Base-by-base conservation (phyloP, 1,284 basidiomycete species). In the Cerioporus squamosus region DNA sequence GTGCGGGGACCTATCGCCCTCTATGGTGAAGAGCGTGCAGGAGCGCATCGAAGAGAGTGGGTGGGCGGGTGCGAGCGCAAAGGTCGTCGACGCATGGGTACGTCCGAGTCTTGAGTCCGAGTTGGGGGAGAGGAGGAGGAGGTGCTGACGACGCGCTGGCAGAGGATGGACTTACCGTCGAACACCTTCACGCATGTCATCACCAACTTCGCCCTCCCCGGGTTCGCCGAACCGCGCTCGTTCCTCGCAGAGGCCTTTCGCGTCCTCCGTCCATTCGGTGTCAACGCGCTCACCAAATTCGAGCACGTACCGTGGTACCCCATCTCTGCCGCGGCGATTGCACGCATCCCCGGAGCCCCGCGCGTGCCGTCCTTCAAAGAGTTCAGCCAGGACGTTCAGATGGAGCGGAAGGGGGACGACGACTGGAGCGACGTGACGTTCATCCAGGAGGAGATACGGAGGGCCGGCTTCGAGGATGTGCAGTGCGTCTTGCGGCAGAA, bases 31-130 rank as follows among this genome's bases (percentile, higher is more conserved):
- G 51, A 31, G 40, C 42, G 42, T 53, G n/a, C 29, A 48, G 23
- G 51, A 22, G 22, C 56, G 56, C 46, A 53, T 58, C 29, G 46
- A 49, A 23, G n/a, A 40, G 51, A 58, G 42, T 22, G 51, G 46
- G 2, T 58, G 56, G 56, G n/a, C 23, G 20, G 44, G 40, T 4
- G 42, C 42, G 18, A 38, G 22, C 26, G 45, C 51, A 7, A 47
- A 48, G 46, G 40, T 58, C 22, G 24, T 58, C 23, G 56, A 58
- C 31, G 56, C 56, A n/a, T 47, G 38, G 51, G 56, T 58, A 46
- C 18, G 55, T 46, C 15, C 39, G 24, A 20, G 20, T 26, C 22
- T 38, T 42, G 8, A 48, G 17, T 14, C 31, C 15, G 40, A 20
- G 18, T 39, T 14, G 15, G 5, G 38, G 26, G 26, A 29, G 26